Conservation (phyloP, 768 basidiomycete species). For the Auricularia cornea region DNA sequence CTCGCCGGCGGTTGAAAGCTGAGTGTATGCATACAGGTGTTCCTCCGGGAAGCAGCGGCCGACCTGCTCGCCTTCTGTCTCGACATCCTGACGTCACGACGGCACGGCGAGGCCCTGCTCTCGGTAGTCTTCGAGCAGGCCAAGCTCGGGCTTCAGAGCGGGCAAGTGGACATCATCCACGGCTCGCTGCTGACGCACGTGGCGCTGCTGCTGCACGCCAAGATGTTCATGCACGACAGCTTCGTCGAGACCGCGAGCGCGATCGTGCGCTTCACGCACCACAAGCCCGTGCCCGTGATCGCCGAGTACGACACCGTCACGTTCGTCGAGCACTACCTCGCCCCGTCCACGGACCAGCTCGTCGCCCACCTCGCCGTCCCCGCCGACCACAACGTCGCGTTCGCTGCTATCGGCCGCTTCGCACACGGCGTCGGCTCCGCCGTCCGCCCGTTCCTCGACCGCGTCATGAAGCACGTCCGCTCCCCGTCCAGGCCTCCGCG, state of each 20-base stretch:
- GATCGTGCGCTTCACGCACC: slow-evolving; percentile 77
- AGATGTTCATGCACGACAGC: slow-evolving; percentile 87
- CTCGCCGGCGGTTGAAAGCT: neutral
- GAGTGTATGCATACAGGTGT: slow-evolving; percentile 31
- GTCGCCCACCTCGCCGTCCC: neutral
- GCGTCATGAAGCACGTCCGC: slow-evolving; percentile 83
- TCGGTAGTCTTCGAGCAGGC: slow-evolving; percentile 84
- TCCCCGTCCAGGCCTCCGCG: no score
- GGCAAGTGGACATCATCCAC: slow-evolving; percentile 82
- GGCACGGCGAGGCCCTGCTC: slow-evolving; percentile 28
- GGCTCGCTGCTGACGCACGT: slow-evolving; percentile 89
- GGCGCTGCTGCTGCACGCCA: slow-evolving; percentile 85
- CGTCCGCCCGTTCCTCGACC: slow-evolving; percentile 92
- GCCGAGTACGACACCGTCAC: slow-evolving; percentile 76
- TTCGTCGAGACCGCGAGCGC: slow-evolving; percentile 80
- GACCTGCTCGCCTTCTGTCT: slow-evolving; percentile 90
- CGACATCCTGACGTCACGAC: slow-evolving; percentile 71
- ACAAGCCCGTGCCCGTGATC: slow-evolving; percentile 85
- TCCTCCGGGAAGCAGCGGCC: slow-evolving; percentile 88
- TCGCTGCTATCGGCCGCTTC: slow-evolving; percentile 93
- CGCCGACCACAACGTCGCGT: slow-evolving; percentile 37
- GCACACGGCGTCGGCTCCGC: slow-evolving; percentile 86
- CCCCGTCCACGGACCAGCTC: neutral
- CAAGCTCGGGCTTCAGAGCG: slow-evolving; percentile 67
- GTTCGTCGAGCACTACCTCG: neutral